Evolutionary conservation across 495 filamentous ascomycete genomes (phyloP), one percentile per base, ranked within the genome.

Genomic region (Saxophila tyrrhenica): DNA sequence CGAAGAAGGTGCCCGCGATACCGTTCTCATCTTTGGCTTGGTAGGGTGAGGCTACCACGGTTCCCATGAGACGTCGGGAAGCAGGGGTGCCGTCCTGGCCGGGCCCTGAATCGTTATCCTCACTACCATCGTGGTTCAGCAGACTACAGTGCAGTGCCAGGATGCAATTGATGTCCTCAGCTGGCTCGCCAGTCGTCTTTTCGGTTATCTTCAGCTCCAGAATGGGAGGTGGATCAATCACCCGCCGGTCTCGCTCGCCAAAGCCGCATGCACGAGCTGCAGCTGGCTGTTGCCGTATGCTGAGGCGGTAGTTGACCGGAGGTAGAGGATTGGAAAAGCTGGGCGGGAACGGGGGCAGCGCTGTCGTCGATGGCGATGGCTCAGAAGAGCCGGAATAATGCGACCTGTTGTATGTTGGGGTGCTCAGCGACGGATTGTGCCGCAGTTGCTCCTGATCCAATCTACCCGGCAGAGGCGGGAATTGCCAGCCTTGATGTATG

Each of bases 161-260:
- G 32, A 98, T 84, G 19, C 90, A 83, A 59, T 83, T 84, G 39
- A 83, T 78, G 58, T 76, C 66, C 59, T 70, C 48, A 75, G 82
- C 70, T 16, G 74, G 65, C 66, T 71, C 64, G 53, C 73, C 60
- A 61, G 75, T 63, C 65, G 80, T 61, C 69, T 74, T 78, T 57
- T 91, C 81, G 43, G 77, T 80, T 46, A 94, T 75, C 21, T 79
- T 78, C 29, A 98, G 80, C 62, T 97, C 85, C 15, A 98, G 79
- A 62, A 98, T 95, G 21, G 92, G 92, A 11, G 92, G 92, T 15
- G 92, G 92, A 60, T 98, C 92, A 46, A 98, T 88, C 24, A 94
- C 87, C 51, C 92, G 79, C 24, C 92, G 83, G 67, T 98, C 92
- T 62, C 91, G 73, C 67, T 96, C 92, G 50, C 90, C 90, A 58